These are phyloP conservation scores for Leptodermis oblonga DNA, from an alignment of 257 asterid species.

Conservation along the genomic window DNA sequence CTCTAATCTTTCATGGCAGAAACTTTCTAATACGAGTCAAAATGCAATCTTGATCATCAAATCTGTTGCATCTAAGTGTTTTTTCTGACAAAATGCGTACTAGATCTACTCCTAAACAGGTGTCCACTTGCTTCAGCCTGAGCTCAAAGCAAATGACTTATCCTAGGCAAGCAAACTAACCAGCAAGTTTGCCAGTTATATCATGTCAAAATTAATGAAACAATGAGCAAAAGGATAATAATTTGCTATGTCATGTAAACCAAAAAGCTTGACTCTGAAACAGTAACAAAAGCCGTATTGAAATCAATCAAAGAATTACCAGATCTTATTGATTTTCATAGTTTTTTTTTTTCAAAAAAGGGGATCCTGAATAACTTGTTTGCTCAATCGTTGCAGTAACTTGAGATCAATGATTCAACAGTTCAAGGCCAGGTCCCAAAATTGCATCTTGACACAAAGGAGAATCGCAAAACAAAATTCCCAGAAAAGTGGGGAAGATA, in stretches of 20 bases:
- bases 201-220: background rate
- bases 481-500: background rate
- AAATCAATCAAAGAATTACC: constrained; percentile 4
- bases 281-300: background rate
- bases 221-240: background rate
- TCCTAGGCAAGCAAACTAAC: background rate
- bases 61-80: background rate
- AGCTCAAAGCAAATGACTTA: background rate
- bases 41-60: background rate
- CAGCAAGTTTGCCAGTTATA: background rate
- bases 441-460: background rate
- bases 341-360: too few species aligned
- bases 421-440: background rate
- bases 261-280: background rate
- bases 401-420: background rate
- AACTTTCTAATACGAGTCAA: background rate
- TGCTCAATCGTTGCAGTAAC: background rate
- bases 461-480: background rate
- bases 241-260: background rate
- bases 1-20: background rate
- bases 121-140: background rate
- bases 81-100: background rate
- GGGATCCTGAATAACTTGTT: background rate
- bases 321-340: constrained; percentile 15
- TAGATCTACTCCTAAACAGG: constrained; percentile 4